Evolutionary conservation across 176 grass and related monocot genomes (phyloP).

Genomic region (Zoysia japonica): DNA sequence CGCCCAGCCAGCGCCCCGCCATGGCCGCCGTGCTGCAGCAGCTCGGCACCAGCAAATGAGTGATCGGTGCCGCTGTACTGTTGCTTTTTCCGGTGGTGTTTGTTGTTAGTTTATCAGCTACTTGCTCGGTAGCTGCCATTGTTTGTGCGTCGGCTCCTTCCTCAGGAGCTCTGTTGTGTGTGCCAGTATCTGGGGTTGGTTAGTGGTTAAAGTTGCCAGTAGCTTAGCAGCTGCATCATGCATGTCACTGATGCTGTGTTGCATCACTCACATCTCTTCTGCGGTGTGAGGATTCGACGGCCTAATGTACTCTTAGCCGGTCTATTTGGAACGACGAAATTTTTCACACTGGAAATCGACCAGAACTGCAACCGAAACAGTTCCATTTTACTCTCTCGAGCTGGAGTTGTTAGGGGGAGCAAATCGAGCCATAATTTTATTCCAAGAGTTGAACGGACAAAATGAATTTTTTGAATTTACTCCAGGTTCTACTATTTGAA

Average conservation of each 20-base stretch:
- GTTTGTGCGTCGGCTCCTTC: background rate
- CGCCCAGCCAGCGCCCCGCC: constrained; percentile 52
- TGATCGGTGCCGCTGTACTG: background rate
- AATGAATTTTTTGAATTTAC: too few relatives aligned
- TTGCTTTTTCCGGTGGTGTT: background rate
- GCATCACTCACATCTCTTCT: background rate
- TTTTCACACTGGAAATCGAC: too few relatives aligned
- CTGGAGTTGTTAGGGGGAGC: too few relatives aligned
- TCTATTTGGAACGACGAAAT: too few relatives aligned
- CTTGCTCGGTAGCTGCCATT: constrained; percentile 22
- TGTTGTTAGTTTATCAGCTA: background rate
- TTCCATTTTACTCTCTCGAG: too few relatives aligned
- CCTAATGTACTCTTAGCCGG: background rate
- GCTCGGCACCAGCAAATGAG: constrained; percentile 46
- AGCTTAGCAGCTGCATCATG: background rate
- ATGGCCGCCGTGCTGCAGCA: constrained; percentile 74
- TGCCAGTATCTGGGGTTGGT: too few relatives aligned
- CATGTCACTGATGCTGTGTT: background rate
- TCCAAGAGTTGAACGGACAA: too few relatives aligned
- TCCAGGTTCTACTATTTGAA: too few relatives aligned
- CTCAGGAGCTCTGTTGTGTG: constrained; percentile 22
- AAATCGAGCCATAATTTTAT: too few relatives aligned
- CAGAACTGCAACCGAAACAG: too few relatives aligned
- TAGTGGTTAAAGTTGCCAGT: background rate
- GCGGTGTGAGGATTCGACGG: background rate